Conservation (phyloP, 2,329 filamentous ascomycete genomes). For the Sclerotinia sclerotiorum region DNA sequence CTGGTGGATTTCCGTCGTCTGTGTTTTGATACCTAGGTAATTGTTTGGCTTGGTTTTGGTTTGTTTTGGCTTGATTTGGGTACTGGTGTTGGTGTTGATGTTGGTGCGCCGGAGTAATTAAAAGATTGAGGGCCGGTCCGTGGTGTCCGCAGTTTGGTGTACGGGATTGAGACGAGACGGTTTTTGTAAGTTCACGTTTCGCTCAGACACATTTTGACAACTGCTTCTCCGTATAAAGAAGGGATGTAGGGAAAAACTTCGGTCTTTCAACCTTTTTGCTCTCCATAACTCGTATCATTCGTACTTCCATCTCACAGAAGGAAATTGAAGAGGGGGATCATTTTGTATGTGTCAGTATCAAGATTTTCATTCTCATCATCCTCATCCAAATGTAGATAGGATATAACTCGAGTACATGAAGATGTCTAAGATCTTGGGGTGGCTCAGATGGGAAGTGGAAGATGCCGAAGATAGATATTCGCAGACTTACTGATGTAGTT, state of each 20-base stretch:
- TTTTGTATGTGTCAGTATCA: background rate
- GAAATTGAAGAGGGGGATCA: background rate
- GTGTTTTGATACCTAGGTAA: background rate
- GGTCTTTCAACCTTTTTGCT: background rate
- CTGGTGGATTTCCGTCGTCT: background rate
- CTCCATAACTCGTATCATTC: background rate
- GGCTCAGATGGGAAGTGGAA: background rate
- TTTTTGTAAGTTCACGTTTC: background rate
- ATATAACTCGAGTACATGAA: background rate
- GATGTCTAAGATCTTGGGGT: background rate
- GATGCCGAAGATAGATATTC: background rate
- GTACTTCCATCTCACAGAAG: background rate
- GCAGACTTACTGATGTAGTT: background rate
- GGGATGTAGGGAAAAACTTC: background rate
- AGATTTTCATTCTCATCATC: background rate
- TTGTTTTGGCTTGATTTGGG: no score
- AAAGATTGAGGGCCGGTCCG: constrained; percentile 1
- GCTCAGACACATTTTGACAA: background rate
- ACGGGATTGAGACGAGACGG: background rate
- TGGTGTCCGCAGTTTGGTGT: background rate
- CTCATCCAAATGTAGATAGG: background rate
- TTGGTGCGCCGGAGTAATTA: background rate
- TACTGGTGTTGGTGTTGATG: background rate
- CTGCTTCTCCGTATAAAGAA: background rate
- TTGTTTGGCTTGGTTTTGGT: no score